These are phyloP conservation scores for Torrubiellomyces zombiae DNA, from an alignment of 2,329 filamentous ascomycete species.

Conservation along the genomic window DNA sequence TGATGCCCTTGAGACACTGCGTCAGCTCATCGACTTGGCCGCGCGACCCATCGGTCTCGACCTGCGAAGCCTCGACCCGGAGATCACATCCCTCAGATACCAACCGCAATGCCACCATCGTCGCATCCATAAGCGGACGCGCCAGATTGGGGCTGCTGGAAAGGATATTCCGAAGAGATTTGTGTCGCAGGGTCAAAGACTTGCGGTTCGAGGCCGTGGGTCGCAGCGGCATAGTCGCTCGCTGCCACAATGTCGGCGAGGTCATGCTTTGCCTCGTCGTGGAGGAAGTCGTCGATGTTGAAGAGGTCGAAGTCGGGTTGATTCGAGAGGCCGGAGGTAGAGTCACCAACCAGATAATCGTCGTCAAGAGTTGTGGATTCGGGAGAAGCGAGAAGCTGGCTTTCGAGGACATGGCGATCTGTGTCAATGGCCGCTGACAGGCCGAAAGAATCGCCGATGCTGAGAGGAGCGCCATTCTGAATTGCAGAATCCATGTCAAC, in stretches of 20 bases:
- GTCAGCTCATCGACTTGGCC: conserved; percentile 18
- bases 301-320: conserved; percentile 26
- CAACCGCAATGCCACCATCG: conserved; percentile 57
- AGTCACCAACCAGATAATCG: conserved; percentile 50
- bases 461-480: conserved; percentile 45
- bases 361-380: conserved; percentile 47
- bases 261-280: conserved; percentile 29
- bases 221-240: conserved; percentile 33
- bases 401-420: conserved; percentile 64
- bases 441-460: conserved; percentile 54
- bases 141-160: conserved; percentile 58
- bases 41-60: conserved; percentile 19
- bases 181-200: conserved; percentile 43
- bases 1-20: conserved; percentile 18
- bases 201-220: conserved; percentile 33
- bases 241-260: conserved; percentile 30
- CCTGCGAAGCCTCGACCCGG: conserved; percentile 22
- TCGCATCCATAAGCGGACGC: conserved; percentile 59
- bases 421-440: conserved; percentile 50
- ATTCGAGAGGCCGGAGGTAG: conserved; percentile 27
- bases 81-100: conserved; percentile 40
- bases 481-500: conserved; percentile 33
- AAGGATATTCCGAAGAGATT: conserved; percentile 47
- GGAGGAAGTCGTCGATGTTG: conserved; percentile 38
- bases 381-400: conserved; percentile 60